phyloP scores from a whole-genome alignment of 192 early-diverging fungal genomes.

The Coemansia aciculifera region DNA sequence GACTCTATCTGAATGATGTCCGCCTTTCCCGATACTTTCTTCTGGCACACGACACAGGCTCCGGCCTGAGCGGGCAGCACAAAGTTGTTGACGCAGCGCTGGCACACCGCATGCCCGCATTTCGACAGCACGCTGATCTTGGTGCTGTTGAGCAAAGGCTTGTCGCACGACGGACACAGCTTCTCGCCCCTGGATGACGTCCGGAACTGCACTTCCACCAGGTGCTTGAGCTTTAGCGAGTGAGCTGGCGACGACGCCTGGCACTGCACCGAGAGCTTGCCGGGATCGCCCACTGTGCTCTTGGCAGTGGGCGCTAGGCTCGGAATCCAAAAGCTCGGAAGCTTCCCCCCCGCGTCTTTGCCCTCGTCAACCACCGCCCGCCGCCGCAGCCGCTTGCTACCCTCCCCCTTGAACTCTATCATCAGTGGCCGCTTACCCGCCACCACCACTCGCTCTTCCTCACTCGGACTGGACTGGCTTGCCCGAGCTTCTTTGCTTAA shows the following conservation, averaged over 20 bases:
- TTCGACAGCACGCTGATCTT: constrained; percentile 33
- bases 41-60: constrained; percentile 49
- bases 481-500: background rate
- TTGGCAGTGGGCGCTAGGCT: constrained; percentile 31
- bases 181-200: constrained; percentile 18
- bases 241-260: constrained; percentile 20
- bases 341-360: background rate
- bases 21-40: background rate
- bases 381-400: background rate
- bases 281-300: constrained; percentile 14
- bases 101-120: constrained; percentile 51
- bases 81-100: constrained; percentile 46
- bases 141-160: constrained; percentile 33
- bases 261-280: constrained; percentile 19
- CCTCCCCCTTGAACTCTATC: background rate
- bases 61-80: constrained; percentile 8
- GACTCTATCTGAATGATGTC: constrained; percentile 28
- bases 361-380: background rate
- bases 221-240: constrained; percentile 30
- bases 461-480: background rate
- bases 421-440: background rate
- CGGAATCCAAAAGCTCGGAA: constrained; percentile 47
- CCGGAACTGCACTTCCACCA: constrained; percentile 31
- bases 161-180: constrained; percentile 51
- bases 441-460: background rate